These are phyloP conservation scores for Ogataea saltuana DNA, from an alignment of 805 yeast genomes.

Conservation along the genomic window DNA sequence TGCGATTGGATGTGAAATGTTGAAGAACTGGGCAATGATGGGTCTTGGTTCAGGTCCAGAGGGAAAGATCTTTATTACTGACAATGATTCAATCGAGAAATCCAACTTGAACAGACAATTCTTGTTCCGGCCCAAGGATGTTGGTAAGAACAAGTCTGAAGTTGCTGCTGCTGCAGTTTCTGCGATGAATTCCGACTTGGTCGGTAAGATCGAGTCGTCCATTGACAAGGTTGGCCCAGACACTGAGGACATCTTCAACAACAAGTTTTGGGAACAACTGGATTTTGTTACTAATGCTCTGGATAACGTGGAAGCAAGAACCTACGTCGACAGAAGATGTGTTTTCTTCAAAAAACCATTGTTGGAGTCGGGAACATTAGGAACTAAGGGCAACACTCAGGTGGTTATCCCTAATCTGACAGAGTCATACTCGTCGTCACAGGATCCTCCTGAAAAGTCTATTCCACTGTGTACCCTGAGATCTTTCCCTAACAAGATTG, in stretches of 20 bases:
- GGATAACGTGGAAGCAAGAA: constrained; percentile 97
- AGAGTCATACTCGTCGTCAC: constrained; percentile 93
- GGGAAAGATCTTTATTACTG: constrained; percentile 85
- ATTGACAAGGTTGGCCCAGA: constrained; percentile 93
- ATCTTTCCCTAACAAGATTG: constrained; percentile 97
- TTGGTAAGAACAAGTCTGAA: constrained; percentile 86
- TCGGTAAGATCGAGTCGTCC: constrained; percentile 71
- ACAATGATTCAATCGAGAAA: constrained; percentile 92
- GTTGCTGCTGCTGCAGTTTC: constrained; percentile 85
- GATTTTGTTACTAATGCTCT: constrained; percentile 95
- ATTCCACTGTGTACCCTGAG: constrained; percentile 96
- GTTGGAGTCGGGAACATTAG: constrained; percentile 95
- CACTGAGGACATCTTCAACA: constrained; percentile 83
- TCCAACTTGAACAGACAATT: constrained; percentile 96
- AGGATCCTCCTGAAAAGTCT: constrained; percentile 98
- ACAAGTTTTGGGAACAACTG: constrained; percentile 77
- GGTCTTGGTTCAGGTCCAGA: constrained; percentile 91
- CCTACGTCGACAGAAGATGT: constrained; percentile 96
- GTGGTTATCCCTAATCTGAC: constrained; percentile 92
- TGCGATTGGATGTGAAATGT: constrained; percentile 98
- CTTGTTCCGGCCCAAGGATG: constrained; percentile 91
- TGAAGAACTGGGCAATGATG: constrained; percentile 96
- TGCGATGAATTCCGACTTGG: constrained; percentile 81
- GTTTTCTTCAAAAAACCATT: constrained; percentile 88
- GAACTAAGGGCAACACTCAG: constrained; percentile 98